Evolutionary conservation across 305 asterid species (phyloP), one percentile per base, ranked within the genome.

Genomic region (Solanum hybrid): DNA sequence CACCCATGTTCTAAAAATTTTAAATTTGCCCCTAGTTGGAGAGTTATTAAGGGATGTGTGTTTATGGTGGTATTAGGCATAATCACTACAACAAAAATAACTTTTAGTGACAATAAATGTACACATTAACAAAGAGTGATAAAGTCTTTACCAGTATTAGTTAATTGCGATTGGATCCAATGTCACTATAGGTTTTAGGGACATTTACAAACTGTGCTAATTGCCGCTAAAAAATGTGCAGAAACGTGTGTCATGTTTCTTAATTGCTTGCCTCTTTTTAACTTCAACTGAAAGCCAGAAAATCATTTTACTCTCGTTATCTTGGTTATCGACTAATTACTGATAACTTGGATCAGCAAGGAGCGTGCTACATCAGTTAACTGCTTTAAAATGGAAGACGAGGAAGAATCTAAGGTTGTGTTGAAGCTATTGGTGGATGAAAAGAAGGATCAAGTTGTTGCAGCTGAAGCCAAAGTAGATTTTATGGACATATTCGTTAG

Each of bases 381-480:
- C 26, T 7, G 5, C 5, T 17, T 60, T 60, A 13, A 86, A 36
- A 86, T 86, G 84, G 82, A 29, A 4, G 5, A 20, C 1, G 0
- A 37, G 40, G 81, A 89, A 42, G 51, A 42, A 73, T 0, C 71
- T 51, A 42, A 31, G 3, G 64, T 75, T 73, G 31, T 73, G 0
- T 71, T 90, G 64, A 88, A 85, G 80, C 69, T 88, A 0, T 34
- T 86, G 35, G 56, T 90, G 5, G 92, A 88, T 26, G 78, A 85
- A 31, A 88, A 60, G 78, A 88, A 64, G 20, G 81, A 78, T 14
- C 36, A 66, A 40, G 78, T 85, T 12, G 40, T 85, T 56, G 87
- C 76, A 31, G 90, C 90, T 24, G 90, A 88, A 86, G 66, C 89
- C 31, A n/a, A 26, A 13, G 37, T 29, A 24, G 92, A 88, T 32